phyloP scores from a whole-genome alignment of 2,329 filamentous ascomycete species.

The Corniculantispora saksenae region DNA sequence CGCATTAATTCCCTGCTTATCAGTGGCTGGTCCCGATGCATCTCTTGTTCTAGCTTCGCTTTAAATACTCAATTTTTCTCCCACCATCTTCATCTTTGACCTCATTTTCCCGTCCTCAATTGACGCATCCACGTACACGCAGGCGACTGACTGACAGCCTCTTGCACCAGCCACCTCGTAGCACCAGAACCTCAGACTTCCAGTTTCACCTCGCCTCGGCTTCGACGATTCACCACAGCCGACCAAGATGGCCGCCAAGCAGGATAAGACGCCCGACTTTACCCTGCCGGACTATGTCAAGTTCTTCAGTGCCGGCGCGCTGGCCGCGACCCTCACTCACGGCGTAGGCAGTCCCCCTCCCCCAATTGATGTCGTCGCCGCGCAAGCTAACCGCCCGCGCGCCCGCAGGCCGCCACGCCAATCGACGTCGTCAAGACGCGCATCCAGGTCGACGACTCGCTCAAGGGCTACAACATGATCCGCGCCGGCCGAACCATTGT shows the following conservation, averaged over 20 bases:
- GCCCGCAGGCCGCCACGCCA: conserved; percentile 50
- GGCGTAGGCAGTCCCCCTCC: conserved; percentile 39
- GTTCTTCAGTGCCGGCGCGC: conserved; percentile 54
- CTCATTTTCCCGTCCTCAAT: not conserved
- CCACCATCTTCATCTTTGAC: not conserved
- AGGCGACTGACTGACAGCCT: not conserved
- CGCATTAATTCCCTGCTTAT: conserved; percentile 10
- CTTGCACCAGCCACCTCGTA: not conserved
- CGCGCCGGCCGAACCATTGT: conserved; percentile 78
- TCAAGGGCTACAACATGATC: conserved; percentile 83
- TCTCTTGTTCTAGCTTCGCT: not conserved
- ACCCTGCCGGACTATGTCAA: conserved; percentile 48
- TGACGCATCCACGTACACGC: conserved; percentile 1
- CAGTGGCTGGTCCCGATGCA: not conserved
- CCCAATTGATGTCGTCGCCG: not conserved
- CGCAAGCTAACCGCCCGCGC: not conserved
- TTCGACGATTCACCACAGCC: not conserved
- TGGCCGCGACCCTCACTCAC: conserved; percentile 54
- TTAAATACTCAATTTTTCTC: not conserved
- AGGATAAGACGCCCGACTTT: conserved; percentile 42
- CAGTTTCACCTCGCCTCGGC: not conserved
- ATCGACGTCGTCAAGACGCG: conserved; percentile 82
- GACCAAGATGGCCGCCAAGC: conserved; percentile 28
- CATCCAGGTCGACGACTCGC: conserved; percentile 83
- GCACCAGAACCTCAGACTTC: not conserved